These are phyloP conservation scores for Ganoderma meredithae DNA, from an alignment of 1,284 basidiomycete species.

Conservation along the genomic window DNA sequence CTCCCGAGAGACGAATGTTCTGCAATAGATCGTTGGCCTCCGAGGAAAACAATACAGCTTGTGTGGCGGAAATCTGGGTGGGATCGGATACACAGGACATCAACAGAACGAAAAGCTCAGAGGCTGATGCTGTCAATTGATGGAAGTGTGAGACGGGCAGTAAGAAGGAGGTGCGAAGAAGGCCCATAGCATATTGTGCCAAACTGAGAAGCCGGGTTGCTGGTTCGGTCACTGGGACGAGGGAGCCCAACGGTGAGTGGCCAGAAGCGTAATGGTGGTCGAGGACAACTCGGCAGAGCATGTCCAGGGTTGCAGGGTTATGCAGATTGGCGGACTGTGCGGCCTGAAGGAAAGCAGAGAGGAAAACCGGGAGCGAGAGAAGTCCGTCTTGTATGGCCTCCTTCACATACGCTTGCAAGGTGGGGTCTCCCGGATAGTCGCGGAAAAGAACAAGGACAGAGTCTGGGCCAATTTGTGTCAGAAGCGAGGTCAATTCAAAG, in stretches of 20 bases:
- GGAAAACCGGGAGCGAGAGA: constrained; percentile 64
- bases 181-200: constrained; percentile 64
- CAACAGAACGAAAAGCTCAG: constrained; percentile 66
- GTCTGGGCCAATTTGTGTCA: constrained; percentile 49
- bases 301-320: constrained; percentile 67
- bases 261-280: constrained; percentile 67
- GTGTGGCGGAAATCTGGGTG: constrained; percentile 63
- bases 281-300: constrained; percentile 69
- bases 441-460: constrained; percentile 71
- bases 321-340: constrained; percentile 58
- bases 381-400: constrained; percentile 61
- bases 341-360: constrained; percentile 59
- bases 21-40: constrained; percentile 65
- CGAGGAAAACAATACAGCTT: constrained; percentile 61
- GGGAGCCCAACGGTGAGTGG: constrained; percentile 57
- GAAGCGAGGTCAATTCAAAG: constrained; percentile 27
- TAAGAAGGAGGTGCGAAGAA: constrained; percentile 63
- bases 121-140: constrained; percentile 62
- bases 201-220: constrained; percentile 57
- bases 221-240: constrained; percentile 57
- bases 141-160: constrained; percentile 69
- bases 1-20: constrained; percentile 54
- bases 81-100: constrained; percentile 65
- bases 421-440: constrained; percentile 69
- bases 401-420: constrained; percentile 67